These are phyloP conservation scores for Hymenochaete sp. DNA, from an alignment of 1,284 basidiomycete species.

Conservation along the genomic window DNA sequence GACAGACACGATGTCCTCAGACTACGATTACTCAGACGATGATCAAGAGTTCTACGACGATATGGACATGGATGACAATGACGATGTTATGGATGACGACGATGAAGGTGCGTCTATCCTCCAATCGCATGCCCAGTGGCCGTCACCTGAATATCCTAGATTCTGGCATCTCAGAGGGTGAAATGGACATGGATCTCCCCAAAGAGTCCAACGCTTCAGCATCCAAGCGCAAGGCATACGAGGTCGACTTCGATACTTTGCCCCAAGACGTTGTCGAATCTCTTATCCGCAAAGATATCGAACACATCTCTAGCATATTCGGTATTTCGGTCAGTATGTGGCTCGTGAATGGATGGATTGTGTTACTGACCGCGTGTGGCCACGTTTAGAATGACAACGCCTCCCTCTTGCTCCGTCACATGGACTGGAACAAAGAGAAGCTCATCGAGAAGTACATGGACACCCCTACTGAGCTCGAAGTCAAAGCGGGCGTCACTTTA, in stretches of 20 bases:
- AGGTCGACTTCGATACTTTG: conserved; percentile 74
- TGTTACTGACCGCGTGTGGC: no score
- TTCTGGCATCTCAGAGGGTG: conserved; percentile 18
- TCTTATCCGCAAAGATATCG: conserved; percentile 69
- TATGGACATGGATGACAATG: conserved; percentile 57
- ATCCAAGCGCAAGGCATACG: conserved; percentile 56
- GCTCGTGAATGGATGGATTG: no score
- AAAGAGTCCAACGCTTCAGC: conserved; percentile 54
- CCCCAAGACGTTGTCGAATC: conserved; percentile 64
- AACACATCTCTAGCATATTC: conserved; percentile 79
- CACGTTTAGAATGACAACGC: conserved; percentile 44
- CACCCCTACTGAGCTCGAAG: conserved; percentile 61
- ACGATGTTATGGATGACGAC: conserved; percentile 45
- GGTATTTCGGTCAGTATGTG: conserved; percentile 67
- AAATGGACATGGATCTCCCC: conserved; percentile 33
- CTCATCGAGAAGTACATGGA: conserved; percentile 96
- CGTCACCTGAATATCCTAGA: conserved; percentile 1
- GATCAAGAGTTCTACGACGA: conserved; percentile 59
- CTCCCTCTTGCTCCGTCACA: conserved; percentile 74
- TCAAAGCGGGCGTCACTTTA: conserved; percentile 55
- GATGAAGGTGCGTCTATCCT: conserved; percentile 12
- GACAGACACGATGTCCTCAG: conserved; percentile 54
- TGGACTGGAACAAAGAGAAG: conserved; percentile 93
- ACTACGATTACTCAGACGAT: conserved; percentile 66
- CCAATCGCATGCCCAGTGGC: not conserved